A percentile compares a stretch with the other conserved stretches of the same genome.
These are phyloP conservation scores for Raddia distichophylla DNA, from an alignment of 176 grass and related monocot species.

Conservation along the genomic window DNA sequence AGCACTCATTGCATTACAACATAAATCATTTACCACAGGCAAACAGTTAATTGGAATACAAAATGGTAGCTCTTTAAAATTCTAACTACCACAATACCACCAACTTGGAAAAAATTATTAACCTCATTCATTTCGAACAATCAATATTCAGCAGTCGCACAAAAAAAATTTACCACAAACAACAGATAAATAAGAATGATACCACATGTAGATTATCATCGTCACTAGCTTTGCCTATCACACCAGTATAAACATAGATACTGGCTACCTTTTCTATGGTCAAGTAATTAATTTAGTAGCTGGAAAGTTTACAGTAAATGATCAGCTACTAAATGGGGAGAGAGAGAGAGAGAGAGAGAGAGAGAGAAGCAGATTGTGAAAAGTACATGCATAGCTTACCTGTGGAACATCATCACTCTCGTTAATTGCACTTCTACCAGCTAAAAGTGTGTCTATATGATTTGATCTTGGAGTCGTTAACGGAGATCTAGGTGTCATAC, in stretches of 20 bases:
- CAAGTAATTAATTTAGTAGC: neutral
- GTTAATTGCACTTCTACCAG: constrained; percentile 68
- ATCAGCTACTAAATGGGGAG: neutral
- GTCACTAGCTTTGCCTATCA: constrained; percentile 25
- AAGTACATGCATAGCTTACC: constrained; percentile 46
- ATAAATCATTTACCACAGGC: neutral
- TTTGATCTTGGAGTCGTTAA: constrained; percentile 81
- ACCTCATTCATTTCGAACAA: neutral
- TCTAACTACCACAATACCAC: neutral
- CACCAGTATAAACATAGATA: constrained; percentile 14
- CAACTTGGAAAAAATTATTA: constrained; percentile 12
- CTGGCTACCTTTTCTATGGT: constrained; percentile 16
- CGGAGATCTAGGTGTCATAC: constrained; percentile 96
- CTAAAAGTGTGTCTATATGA: constrained; percentile 93
- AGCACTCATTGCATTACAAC: neutral
- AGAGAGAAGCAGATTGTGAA: neutral
- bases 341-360: neutral
- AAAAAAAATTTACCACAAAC: neutral
- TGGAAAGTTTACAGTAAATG: constrained; percentile 12
- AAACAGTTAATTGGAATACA: constrained; percentile 17
- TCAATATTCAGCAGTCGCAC: constrained; percentile 6
- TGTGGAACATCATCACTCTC: constrained; percentile 85
- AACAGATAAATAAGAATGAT: constrained; percentile 9
- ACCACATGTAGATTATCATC: neutral
- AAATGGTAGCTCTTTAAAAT: constrained; percentile 16